phyloP scores from a whole-genome alignment of 371 early-diverging fungal genomes.

The Circinella minor region DNA sequence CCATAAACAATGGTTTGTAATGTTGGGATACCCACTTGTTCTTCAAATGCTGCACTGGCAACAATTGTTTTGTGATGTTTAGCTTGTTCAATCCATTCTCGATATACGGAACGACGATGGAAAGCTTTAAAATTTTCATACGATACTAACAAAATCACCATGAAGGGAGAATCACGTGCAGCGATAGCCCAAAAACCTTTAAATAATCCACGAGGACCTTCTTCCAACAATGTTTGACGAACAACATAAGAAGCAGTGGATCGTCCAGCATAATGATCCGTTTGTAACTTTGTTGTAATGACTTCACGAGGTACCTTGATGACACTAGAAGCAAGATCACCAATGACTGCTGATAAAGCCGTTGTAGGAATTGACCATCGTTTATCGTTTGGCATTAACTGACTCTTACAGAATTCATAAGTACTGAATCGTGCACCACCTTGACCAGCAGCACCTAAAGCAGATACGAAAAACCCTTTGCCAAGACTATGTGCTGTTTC shows the following conservation, averaged over 20 bases:
- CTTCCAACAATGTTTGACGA: slow-evolving; percentile 60
- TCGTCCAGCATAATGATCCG: slow-evolving; percentile 56
- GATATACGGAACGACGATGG: slow-evolving; percentile 60
- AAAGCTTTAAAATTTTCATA: slow-evolving; percentile 82
- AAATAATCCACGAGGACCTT: slow-evolving; percentile 76
- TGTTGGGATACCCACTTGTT: slow-evolving; percentile 67
- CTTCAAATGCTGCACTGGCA: slow-evolving; percentile 56
- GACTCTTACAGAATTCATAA: slow-evolving; percentile 76
- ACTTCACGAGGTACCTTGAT: slow-evolving; percentile 88
- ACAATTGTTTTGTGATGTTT: slow-evolving; percentile 40
- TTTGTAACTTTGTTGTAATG: slow-evolving; percentile 79
- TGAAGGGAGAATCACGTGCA: slow-evolving; percentile 82
- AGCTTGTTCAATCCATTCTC: slow-evolving; percentile 38
- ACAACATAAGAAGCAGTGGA: slow-evolving; percentile 55
- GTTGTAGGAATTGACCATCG: slow-evolving; percentile 59
- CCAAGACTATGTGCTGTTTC: slow-evolving; percentile 60
- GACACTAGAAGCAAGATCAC: slow-evolving; percentile 77
- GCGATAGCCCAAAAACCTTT: slow-evolving; percentile 82
- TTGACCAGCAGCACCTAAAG: slow-evolving; percentile 76
- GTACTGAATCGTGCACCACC: slow-evolving; percentile 80
- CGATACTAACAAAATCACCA: slow-evolving; percentile 80
- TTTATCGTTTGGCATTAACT: slow-evolving; percentile 49
- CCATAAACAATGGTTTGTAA: slow-evolving; percentile 74
- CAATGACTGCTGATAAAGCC: slow-evolving; percentile 76
- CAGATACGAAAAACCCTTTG: slow-evolving; percentile 72